phyloP scores from a whole-genome alignment of 23 red algal genomes.

The Gracilaria vermiculophylla region DNA sequence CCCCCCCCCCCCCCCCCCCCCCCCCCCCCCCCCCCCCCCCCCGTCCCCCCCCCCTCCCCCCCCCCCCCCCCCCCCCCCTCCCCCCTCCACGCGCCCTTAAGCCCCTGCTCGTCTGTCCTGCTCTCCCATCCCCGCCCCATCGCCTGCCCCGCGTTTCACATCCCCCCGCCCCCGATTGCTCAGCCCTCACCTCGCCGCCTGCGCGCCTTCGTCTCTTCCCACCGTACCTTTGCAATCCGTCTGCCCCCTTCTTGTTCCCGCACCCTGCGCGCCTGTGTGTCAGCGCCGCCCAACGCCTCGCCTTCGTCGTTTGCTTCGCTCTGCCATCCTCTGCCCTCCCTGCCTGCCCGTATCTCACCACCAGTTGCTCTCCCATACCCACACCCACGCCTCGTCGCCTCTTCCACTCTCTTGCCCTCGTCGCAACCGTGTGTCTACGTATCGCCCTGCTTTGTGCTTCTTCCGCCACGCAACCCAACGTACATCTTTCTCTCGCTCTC shows the following conservation, averaged over 20 bases:
- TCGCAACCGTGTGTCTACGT: not conserved
- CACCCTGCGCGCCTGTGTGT: not conserved
- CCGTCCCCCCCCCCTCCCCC: not conserved
- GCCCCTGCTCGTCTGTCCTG: not conserved
- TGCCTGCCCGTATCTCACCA: not conserved
- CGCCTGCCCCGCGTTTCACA: not conserved
- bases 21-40: not conserved
- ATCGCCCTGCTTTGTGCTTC: not conserved
- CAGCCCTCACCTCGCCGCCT: too few species aligned
- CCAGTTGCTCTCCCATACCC: not conserved
- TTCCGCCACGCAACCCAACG: not conserved
- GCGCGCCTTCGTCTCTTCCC: not conserved
- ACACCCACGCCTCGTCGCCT: not conserved
- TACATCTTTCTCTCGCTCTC: not conserved
- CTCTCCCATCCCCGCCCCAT: not conserved
- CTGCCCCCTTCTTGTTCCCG: not conserved
- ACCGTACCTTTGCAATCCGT: too few species aligned
- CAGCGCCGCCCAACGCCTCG: not conserved
- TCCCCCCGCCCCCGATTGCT: not conserved
- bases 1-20: not conserved
- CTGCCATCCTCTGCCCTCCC: not conserved
- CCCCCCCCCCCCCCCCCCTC: not conserved
- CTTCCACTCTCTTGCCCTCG: not conserved
- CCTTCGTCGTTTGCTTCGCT: not conserved
- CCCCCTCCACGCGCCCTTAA: not conserved